Base-by-base conservation (phyloP, 2,329 filamentous ascomycete species). In the Botryotinia narcissicola region DNA sequence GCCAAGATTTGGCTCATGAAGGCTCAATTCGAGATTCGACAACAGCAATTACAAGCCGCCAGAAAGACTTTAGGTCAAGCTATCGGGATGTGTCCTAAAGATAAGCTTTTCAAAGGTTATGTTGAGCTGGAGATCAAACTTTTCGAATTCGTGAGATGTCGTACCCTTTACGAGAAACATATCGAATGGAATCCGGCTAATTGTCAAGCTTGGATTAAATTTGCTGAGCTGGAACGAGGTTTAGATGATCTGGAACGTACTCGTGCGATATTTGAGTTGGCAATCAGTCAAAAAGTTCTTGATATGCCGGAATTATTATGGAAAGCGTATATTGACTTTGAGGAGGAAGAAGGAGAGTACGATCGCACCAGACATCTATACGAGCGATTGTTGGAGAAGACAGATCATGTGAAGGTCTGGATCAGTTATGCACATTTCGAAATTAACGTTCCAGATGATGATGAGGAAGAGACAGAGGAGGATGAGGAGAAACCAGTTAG, bases 381-480 rank as follows among this genome's bases (percentile, higher is more conserved):
- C 84, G 95, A 98, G 84, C 90, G 95, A 12, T 87, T 99, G 20
- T 87, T 99, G 61, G 87, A 93, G 80, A 98, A 97, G 89, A 97
- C 96, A n/a, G 92, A 96, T 80, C 96, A 99, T 81, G 94, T 98
- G 86, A 99, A 98, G 86, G 96, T 99, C 74, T 99, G 96, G 96
- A 97, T 96, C 83, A 95, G 93, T 82, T 99, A 95, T 84, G 96
- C 96, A n/a, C 93, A 97, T 82, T 98, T 99, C 80, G 96, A 99
- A 83, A 93, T 98, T 85, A 95, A 96, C 81, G 91, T 97, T 0
- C 94, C 94, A 62, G 94, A 97, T 73, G 88, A 86, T 20, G 86
- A 88, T 32, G 89, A 89, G 70, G 89, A 92, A 60, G 90, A 86
- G 18, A 84, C 83, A 6, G 84, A 85, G 18, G 85, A 87, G 16